These are phyloP conservation scores for Kuraishia ogatae DNA, from an alignment of 805 yeast genomes.

Conservation along the genomic window DNA sequence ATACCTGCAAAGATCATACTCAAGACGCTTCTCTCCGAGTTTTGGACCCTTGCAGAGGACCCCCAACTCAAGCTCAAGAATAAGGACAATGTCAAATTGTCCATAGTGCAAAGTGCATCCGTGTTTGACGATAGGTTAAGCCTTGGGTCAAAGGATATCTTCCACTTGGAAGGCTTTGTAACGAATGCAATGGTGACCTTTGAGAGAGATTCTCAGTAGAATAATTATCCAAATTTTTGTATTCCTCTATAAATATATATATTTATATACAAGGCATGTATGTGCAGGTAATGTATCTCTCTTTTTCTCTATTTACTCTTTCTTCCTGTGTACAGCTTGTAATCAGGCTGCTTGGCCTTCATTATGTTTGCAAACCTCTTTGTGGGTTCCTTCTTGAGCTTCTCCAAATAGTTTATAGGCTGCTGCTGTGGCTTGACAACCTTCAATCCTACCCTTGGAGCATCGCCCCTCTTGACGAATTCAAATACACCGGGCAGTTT, in stretches of 20 bases:
- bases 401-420: constrained; percentile 43
- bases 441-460: constrained; percentile 66
- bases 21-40: constrained; percentile 39
- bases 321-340: constrained; percentile 28
- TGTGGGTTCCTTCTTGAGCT: constrained; percentile 52
- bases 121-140: constrained; percentile 78
- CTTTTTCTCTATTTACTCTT: not conserved
- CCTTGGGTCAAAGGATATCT: constrained; percentile 81
- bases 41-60: constrained; percentile 19
- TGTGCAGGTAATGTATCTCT: not conserved
- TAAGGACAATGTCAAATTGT: constrained; percentile 23
- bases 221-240: not conserved
- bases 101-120: constrained; percentile 53
- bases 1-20: constrained; percentile 82
- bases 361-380: constrained; percentile 50
- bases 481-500: constrained; percentile 92
- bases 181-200: constrained; percentile 79
- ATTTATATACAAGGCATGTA: constrained; percentile 4
- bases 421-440: constrained; percentile 37
- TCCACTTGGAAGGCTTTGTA: constrained; percentile 90
- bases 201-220: constrained; percentile 27
- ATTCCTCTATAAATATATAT: constrained; percentile 1
- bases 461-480: constrained; percentile 55
- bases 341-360: constrained; percentile 43
- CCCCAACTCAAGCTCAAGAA: constrained; percentile 10